Conservation (phyloP, 805 yeast genomes). For the Candida insectorum region DNA sequence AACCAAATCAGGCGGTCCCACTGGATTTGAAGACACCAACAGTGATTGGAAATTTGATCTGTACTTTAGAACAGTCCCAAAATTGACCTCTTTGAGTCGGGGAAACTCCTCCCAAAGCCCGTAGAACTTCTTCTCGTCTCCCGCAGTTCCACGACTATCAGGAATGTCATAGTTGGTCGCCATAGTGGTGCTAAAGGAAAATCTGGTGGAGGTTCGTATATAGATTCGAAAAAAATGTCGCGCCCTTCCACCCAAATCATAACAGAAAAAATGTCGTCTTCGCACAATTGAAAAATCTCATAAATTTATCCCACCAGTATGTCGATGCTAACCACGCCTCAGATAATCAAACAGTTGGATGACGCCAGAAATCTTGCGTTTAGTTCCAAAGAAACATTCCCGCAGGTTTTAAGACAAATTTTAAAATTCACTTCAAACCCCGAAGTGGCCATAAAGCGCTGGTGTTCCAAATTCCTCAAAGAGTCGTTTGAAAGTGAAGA, state of each 20-base stretch:
- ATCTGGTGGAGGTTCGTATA: too few species aligned
- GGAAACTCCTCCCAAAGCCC: constrained; percentile 9
- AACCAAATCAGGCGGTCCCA: constrained; percentile 38
- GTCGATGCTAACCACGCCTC: constrained; percentile 13
- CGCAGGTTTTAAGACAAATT: constrained; percentile 43
- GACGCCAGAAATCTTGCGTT: constrained; percentile 38
- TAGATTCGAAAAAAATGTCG: too few species aligned
- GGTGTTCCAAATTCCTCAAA: constrained; percentile 40
- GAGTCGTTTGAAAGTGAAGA: constrained; percentile 33
- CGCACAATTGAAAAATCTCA: too few species aligned
- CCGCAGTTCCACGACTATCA: constrained; percentile 2
- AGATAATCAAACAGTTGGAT: constrained; percentile 28
- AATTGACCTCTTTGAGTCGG: constrained; percentile 9
- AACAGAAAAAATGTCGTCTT: too few species aligned
- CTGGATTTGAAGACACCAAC: background rate
- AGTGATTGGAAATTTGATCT: constrained; percentile 8
- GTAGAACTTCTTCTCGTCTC: background rate
- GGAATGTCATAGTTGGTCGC: background rate
- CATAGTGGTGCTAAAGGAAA: too few species aligned
- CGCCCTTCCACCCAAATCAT: too few species aligned
- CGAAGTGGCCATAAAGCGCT: constrained; percentile 29
- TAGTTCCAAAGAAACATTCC: constrained; percentile 26
- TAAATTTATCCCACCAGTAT: too few species aligned
- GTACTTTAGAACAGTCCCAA: constrained; percentile 7
- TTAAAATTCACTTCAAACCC: constrained; percentile 35